phyloP scores from a whole-genome alignment of 805 yeast genomes.

The Cyberlindnera samutprakarnensis region DNA sequence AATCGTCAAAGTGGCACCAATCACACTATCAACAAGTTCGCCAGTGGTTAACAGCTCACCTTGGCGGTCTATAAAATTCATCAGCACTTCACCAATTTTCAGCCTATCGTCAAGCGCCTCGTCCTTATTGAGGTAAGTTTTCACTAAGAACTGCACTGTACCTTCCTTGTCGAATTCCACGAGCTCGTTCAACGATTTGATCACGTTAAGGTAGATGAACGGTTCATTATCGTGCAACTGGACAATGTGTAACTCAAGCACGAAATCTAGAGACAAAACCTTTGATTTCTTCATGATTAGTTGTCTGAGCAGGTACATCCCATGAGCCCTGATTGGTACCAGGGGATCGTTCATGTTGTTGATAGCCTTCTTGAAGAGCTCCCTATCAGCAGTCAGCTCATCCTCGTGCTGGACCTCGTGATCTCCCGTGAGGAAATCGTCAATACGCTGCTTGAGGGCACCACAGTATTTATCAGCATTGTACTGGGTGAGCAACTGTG shows the following conservation, averaged over 20 bases:
- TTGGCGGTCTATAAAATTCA: conserved; percentile 45
- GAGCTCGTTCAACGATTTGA: conserved; percentile 65
- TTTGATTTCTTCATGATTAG: conserved; percentile 43
- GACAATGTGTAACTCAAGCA: conserved; percentile 49
- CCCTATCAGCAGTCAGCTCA: conserved; percentile 25
- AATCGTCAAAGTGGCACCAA: conserved; percentile 34
- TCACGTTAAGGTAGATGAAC: conserved; percentile 75
- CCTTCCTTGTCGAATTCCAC: conserved; percentile 35
- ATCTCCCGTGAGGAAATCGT: conserved; percentile 11
- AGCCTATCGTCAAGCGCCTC: conserved; percentile 32
- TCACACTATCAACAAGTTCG: conserved; percentile 32
- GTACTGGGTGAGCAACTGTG: conserved; percentile 10
- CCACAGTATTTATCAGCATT: conserved; percentile 11
- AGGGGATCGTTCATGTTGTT: conserved; percentile 65
- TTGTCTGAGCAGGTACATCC: conserved; percentile 55
- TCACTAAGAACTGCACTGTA: conserved; percentile 31
- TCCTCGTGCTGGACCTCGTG: conserved; percentile 3
- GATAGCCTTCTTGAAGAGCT: conserved; percentile 50
- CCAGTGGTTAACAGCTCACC: conserved; percentile 46
- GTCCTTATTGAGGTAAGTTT: conserved; percentile 25
- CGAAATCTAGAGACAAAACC: conserved; percentile 45
- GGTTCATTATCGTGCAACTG: conserved; percentile 79
- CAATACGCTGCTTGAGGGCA: conserved; percentile 12
- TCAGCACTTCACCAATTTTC: conserved; percentile 74
- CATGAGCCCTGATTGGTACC: conserved; percentile 84